Evolutionary conservation across 2,329 filamentous ascomycete species (phyloP).

Genomic region (Fusarium veterinarium): DNA sequence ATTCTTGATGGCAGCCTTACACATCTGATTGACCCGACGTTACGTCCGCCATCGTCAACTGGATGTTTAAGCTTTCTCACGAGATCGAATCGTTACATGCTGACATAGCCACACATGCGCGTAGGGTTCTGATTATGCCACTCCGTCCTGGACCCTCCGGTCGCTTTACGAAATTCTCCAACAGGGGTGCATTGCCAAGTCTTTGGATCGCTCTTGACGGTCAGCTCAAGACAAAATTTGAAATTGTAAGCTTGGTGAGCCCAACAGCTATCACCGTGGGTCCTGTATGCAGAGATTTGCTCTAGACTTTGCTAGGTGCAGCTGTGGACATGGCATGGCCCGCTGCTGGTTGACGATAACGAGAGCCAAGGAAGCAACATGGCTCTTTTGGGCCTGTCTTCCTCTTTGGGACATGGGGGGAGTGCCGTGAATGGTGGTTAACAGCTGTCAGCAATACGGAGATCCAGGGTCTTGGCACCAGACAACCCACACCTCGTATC

Average conservation of each 20-base stretch:
- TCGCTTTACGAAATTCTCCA: constrained; percentile 18
- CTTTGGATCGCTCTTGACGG: constrained; percentile 1
- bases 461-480: constrained; percentile 34
- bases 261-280: constrained; percentile 28
- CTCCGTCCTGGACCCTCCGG: neutral
- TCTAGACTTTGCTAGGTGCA: constrained; percentile 33
- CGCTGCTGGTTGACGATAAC: constrained; percentile 30
- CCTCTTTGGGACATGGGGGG: constrained; percentile 36
- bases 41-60: constrained; percentile 27
- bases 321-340: constrained; percentile 22
- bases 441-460: constrained; percentile 42
- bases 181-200: constrained; percentile 20
- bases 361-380: constrained; percentile 25
- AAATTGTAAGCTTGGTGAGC: constrained; percentile 27
- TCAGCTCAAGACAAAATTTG: constrained; percentile 10
- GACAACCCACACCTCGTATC: constrained; percentile 44
- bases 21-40: constrained; percentile 12
- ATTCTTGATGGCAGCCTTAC: constrained; percentile 21
- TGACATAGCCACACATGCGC: constrained; percentile 34
- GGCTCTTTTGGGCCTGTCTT: constrained; percentile 27
- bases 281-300: constrained; percentile 27
- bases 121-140: constrained; percentile 11
- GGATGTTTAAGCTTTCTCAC: constrained; percentile 34
- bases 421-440: constrained; percentile 32
- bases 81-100: constrained; percentile 38